Evolutionary conservation across 1,284 basidiomycete genomes (phyloP).

Genomic region (Microbotryum silenes-acaulis): DNA sequence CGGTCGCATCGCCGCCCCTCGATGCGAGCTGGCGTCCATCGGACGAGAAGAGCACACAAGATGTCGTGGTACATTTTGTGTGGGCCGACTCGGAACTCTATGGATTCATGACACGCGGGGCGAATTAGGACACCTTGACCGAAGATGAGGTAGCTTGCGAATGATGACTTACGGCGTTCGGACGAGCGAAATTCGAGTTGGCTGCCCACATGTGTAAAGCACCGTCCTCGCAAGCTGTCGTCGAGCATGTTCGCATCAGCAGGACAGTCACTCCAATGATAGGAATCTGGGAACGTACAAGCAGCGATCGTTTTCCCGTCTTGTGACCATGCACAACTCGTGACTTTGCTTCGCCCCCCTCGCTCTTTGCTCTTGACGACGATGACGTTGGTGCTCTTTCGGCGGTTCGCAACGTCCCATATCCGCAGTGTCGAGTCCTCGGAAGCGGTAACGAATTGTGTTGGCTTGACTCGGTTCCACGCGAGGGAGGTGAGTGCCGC

Average conservation of each 20-base stretch:
- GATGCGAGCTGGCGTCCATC: constrained; percentile 75
- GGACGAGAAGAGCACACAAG: constrained; percentile 71
- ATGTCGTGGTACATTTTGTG: constrained; percentile 68
- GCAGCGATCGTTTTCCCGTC: constrained; percentile 80
- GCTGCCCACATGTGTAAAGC: constrained; percentile 87
- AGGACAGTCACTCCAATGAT: not conserved
- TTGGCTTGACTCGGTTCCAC: constrained; percentile 80
- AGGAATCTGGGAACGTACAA: constrained; percentile 50
- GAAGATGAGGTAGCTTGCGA: not conserved
- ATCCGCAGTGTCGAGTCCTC: constrained; percentile 87
- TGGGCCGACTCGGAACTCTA: constrained; percentile 80
- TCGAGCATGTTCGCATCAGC: constrained; percentile 6
- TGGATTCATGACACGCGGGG: too few species aligned
- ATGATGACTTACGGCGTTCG: constrained; percentile 47
- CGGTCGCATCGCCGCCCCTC: constrained; percentile 83
- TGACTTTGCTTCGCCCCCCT: constrained; percentile 89
- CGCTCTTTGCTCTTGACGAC: constrained; percentile 93
- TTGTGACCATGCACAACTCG: constrained; percentile 61
- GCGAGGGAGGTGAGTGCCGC: constrained; percentile 79
- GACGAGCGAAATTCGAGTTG: constrained; percentile 82
- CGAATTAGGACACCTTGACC: too few species aligned
- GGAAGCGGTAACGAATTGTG: constrained; percentile 83
- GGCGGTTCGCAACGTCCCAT: constrained; percentile 82
- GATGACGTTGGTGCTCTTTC: constrained; percentile 87
- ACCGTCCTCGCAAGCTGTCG: constrained; percentile 77